A percentile compares a stretch with the other conserved stretches of the same genome.
Conservation (phyloP, 1,284 basidiomycete genomes). For the Hypsizygus ulmarius region DNA sequence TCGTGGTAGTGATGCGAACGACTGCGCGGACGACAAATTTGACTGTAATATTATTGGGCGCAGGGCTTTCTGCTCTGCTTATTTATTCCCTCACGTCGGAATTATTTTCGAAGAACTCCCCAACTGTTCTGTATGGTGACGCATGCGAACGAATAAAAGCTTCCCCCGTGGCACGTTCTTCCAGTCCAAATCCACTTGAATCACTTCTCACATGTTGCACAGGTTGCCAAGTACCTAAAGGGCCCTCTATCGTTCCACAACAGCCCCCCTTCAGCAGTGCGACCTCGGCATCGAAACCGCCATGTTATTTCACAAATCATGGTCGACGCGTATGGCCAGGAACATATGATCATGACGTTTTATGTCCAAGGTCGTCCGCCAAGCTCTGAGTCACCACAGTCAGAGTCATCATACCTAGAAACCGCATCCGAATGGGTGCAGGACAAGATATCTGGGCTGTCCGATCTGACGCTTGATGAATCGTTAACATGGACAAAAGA, state of each 20-base stretch:
- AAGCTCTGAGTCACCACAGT: conserved; percentile 27
- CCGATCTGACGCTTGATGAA: conserved; percentile 56
- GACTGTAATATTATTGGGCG: conserved; percentile 80
- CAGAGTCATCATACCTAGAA: conserved; percentile 43
- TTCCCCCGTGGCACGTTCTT: conserved; percentile 58
- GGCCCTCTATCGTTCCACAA: conserved; percentile 72
- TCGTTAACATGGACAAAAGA: conserved; percentile 44
- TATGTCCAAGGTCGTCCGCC: conserved; percentile 61
- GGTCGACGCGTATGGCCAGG: conserved; percentile 64
- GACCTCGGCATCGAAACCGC: conserved; percentile 76
- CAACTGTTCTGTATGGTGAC: conserved; percentile 84
- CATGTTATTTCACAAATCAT: conserved; percentile 74
- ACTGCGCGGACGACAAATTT: conserved; percentile 81
- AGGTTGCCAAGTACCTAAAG: conserved; percentile 67
- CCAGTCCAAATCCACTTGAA: conserved; percentile 1
- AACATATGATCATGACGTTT: conserved; percentile 80
- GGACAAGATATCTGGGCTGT: conserved; percentile 37
- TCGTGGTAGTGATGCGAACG: conserved; percentile 74
- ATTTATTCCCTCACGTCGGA: conserved; percentile 87
- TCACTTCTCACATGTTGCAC: conserved; percentile 17
- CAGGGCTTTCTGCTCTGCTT: conserved; percentile 76
- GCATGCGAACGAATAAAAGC: conserved; percentile 82
- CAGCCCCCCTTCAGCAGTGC: conserved; percentile 64
- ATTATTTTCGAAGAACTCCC: conserved; percentile 90
- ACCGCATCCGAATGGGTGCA: conserved; percentile 41